These are phyloP conservation scores for Fragaria vesca DNA, from an alignment of 306 rosid genomes.

Conservation along the genomic window DNA sequence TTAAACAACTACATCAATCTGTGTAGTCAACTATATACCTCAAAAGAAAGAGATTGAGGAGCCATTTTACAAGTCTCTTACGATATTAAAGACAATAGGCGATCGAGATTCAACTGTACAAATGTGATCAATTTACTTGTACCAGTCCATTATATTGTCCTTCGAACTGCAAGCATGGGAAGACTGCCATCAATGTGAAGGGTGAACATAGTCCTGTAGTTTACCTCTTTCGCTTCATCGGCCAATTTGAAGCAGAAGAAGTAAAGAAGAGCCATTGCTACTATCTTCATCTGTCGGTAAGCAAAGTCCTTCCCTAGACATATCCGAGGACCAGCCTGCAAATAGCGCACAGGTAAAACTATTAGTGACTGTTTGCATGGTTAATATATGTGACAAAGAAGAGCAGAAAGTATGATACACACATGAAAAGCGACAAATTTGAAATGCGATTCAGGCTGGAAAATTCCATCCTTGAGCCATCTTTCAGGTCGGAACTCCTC, in stretches of 20 bases:
- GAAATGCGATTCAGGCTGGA: constrained; percentile 67
- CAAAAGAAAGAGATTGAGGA: neutral
- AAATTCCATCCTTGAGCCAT: constrained; percentile 64
- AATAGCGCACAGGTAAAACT: neutral
- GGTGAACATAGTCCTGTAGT: constrained; percentile 59
- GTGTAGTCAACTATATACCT: neutral
- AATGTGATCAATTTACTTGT: neutral
- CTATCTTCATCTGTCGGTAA: constrained; percentile 74
- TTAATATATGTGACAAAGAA: neutral
- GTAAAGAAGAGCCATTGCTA: constrained; percentile 41
- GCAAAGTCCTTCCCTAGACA: constrained; percentile 83
- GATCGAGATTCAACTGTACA: neutral
- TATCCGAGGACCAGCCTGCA: constrained; percentile 69
- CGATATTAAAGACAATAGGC: neutral
- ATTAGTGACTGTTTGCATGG: neutral
- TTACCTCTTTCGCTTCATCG: constrained; percentile 35
- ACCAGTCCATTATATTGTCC: constrained; percentile 6
- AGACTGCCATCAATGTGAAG: constrained; percentile 68
- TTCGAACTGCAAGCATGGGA: constrained; percentile 43
- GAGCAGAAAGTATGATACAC: constrained; percentile 8
- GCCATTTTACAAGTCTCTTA: neutral
- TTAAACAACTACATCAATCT: neutral
- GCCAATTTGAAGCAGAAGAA: constrained; percentile 52
- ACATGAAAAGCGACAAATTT: constrained; percentile 75
- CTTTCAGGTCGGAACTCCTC: constrained; percentile 66